These are phyloP conservation scores for Phaffomyces antillensis DNA, from an alignment of 805 yeast genomes.

Conservation along the genomic window DNA sequence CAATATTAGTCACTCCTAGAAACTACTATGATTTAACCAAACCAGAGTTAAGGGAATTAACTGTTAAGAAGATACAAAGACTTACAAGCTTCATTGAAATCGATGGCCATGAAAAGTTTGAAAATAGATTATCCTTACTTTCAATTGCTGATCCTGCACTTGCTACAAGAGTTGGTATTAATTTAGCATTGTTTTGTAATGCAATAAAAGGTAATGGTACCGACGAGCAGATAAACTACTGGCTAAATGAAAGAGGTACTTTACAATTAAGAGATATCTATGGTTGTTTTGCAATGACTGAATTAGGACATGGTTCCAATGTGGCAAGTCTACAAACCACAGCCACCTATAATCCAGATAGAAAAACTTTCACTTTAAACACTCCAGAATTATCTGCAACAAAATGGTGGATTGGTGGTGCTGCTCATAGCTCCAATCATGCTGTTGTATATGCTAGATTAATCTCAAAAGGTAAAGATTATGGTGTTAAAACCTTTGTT, in stretches of 20 bases:
- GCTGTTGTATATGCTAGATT: conserved; percentile 80
- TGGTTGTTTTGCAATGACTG: conserved; percentile 94
- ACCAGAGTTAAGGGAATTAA: conserved; percentile 48
- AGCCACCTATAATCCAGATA: conserved; percentile 63
- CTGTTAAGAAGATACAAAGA: conserved; percentile 56
- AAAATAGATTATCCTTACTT: conserved; percentile 50
- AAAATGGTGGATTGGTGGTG: conserved; percentile 99
- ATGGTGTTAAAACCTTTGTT: conserved; percentile 88
- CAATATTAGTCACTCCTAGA: conserved; percentile 47
- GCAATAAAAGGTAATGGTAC: conserved; percentile 88
- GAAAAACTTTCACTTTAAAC: conserved; percentile 65
- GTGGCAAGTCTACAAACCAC: conserved; percentile 93
- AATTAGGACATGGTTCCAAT: conserved; percentile 87
- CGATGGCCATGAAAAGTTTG: conserved; percentile 35
- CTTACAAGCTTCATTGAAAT: conserved; percentile 53
- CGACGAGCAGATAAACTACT: conserved; percentile 70
- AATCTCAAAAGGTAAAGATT: conserved; percentile 73
- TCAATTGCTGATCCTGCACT: conserved; percentile 72
- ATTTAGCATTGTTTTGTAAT: conserved; percentile 74
- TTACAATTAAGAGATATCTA: conserved; percentile 45
- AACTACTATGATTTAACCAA: conserved; percentile 53
- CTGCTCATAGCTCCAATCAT: conserved; percentile 91
- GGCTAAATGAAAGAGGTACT: conserved; percentile 71
- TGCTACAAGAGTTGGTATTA: conserved; percentile 81
- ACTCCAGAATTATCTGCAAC: conserved; percentile 92